These are phyloP conservation scores for Globisporangium cederbergense DNA, from an alignment of 352 stramenopile genomes.

Conservation along the genomic window DNA sequence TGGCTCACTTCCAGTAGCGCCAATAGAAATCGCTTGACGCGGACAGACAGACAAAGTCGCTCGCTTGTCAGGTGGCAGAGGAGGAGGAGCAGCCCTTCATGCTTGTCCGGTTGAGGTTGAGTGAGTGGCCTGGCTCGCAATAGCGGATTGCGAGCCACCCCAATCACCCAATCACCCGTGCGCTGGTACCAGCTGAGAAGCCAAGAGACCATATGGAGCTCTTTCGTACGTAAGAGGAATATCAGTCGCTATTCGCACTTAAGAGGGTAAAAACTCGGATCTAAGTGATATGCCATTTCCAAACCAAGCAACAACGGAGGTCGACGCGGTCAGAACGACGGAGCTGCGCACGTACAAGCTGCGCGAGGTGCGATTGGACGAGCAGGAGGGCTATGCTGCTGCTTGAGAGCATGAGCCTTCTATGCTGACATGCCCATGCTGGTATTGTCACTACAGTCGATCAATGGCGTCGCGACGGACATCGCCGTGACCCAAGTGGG, in stretches of 20 bases:
- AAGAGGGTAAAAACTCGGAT: no score
- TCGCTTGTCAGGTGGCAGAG: conserved; percentile 6
- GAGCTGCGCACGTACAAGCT: conserved; percentile 44
- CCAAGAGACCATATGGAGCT: no score
- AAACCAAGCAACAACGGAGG: neutral
- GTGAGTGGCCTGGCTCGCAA: conserved; percentile 1
- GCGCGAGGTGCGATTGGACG: conserved; percentile 25
- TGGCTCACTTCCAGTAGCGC: conserved; percentile 9
- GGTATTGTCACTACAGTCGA: conserved; percentile 34
- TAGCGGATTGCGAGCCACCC: neutral
- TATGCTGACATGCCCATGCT: no score
- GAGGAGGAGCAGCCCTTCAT: neutral
- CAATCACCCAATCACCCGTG: neutral
- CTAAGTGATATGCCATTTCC: no score
- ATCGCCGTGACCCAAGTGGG: conserved; percentile 42
- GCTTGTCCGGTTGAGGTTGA: neutral
- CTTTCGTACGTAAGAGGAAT: no score
- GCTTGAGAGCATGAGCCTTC: no score
- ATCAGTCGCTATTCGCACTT: neutral
- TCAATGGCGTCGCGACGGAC: conserved; percentile 70
- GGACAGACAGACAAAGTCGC: conserved; percentile 3
- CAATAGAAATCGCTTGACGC: conserved; percentile 10
- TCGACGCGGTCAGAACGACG: neutral
- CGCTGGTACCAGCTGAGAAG: no score
- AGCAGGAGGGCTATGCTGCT: no score